These are phyloP conservation scores for Xylaria sp. DNA, from an alignment of 2,329 filamentous ascomycete genomes.

Conservation along the genomic window DNA sequence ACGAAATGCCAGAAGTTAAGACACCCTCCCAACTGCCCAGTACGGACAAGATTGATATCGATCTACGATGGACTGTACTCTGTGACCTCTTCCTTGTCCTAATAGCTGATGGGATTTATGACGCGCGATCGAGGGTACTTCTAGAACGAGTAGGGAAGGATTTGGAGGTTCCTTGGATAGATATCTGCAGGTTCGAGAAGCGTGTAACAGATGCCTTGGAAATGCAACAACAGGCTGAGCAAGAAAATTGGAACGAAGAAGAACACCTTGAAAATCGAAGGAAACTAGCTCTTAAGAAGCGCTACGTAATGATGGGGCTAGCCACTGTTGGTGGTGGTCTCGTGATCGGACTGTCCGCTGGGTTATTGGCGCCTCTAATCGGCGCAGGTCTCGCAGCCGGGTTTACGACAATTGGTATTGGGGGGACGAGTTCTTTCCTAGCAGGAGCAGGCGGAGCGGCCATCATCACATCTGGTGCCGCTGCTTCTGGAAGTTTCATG, in stretches of 20 bases:
- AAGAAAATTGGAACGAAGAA: conserved; percentile 98
- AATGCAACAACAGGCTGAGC: conserved; percentile 94
- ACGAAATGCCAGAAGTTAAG: conserved; percentile 81
- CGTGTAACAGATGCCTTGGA: conserved; percentile 95
- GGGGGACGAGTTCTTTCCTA: conserved; percentile 87
- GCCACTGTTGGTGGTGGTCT: conserved; percentile 95
- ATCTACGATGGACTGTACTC: conserved; percentile 94
- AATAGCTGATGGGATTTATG: conserved; percentile 96
- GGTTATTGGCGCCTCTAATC: conserved; percentile 90
- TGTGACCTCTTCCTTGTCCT: conserved; percentile 95
- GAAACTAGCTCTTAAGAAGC: conserved; percentile 82
- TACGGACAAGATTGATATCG: conserved; percentile 89
- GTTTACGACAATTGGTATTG: conserved; percentile 93
- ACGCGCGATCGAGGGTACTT: conserved; percentile 84
- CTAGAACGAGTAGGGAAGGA: conserved; percentile 85
- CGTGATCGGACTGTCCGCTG: conserved; percentile 94
- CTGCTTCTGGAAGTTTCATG: conserved; percentile 86
- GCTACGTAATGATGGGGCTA: conserved; percentile 95
- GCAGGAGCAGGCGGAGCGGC: conserved; percentile 93
- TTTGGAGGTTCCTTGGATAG: conserved; percentile 86
- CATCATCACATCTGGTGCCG: conserved; percentile 90
- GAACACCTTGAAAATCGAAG: conserved; percentile 89
- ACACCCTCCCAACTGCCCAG: conserved; percentile 84
- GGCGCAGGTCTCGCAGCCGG: conserved; percentile 93
- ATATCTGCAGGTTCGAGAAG: conserved; percentile 97